A percentile compares a stretch with the other conserved stretches of the same genome.
Conservation (phyloP, 192 early-diverging fungal genomes). For the Coemansia sp. region DNA sequence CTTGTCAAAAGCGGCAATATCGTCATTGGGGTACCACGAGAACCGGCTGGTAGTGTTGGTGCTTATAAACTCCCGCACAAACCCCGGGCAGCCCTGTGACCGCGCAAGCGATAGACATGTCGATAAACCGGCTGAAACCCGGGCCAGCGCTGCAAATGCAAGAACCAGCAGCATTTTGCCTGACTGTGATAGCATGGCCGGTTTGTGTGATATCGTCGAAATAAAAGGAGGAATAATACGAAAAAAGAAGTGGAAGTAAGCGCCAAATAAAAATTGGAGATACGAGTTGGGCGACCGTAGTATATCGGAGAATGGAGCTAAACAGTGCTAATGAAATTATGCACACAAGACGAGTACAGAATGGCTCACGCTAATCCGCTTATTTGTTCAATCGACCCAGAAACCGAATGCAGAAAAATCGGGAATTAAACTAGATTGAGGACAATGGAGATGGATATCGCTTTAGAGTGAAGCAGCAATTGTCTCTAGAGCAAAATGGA, state of each 20-base stretch:
- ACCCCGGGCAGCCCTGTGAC: conserved; percentile 52
- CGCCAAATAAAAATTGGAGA: not conserved
- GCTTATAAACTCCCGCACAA: conserved; percentile 41
- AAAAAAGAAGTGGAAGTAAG: not conserved
- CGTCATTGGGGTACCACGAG: conserved; percentile 47
- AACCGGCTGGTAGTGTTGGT: conserved; percentile 47
- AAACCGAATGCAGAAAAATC: not conserved
- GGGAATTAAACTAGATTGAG: not conserved
- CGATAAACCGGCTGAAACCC: not conserved
- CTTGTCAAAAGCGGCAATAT: conserved; percentile 46
- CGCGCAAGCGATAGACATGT: conserved; percentile 36
- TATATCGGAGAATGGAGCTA: not conserved
- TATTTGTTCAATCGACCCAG: not conserved
- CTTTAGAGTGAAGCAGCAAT: not conserved
- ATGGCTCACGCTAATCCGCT: not conserved
- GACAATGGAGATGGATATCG: conserved; percentile 5
- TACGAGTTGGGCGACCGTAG: not conserved
- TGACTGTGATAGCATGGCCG: conserved; percentile 6
- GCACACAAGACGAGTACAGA: not conserved
- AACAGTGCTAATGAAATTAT: not conserved
- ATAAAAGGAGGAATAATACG: not conserved
- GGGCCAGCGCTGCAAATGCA: conserved; percentile 10
- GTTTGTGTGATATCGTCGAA: not conserved
- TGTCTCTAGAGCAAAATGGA: conserved; percentile 4
- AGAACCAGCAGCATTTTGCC: conserved; percentile 11